Evolutionary conservation across 257 asterid species (phyloP), one percentile per base, ranked within the genome.

Genomic region (Nicotiana noctiflora): DNA sequence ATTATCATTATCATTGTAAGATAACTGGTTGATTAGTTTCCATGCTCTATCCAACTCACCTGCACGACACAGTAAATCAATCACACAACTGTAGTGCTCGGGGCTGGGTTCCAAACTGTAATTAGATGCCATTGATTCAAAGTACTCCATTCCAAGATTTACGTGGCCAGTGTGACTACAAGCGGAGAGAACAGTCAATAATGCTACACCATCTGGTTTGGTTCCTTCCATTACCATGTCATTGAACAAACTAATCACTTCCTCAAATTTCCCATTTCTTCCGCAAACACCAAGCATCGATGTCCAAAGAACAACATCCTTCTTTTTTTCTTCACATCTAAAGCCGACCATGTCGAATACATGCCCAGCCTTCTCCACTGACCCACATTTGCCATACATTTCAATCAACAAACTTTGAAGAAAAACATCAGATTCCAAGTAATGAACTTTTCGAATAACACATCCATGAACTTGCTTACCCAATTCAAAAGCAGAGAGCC

Each of bases 131-230:
- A 92, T 92, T 75, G 88, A 88, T 63, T 90, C 90, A 11, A 93
- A 95, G 65, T 88, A 91, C 85, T 88, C 83, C 51, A 93, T 76
- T 29, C 98, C 99, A 52, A 90, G 90, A 66, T 87, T 89, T 75
- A 95, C 93, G 83, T 93, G 94, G 76, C 99, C 97, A 6, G 97
- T 89, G 88, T 95, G 93, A 21, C 90, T 89, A 90, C 98, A 95
- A 31, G 97, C 97, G 0, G 97, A 93, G 78, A 95, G 88, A 3
- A 92, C 94, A 1, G 96, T 86, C 86, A 95, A 82, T 78, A 91
- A 90, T 4, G 97, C 89, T 29, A 95, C 91, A 18, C 90, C 96
- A 78, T 93, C 98, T 2, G 99, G 99, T 18, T 25, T 86, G 75
- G 86, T 89, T 57, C 99, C 97, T 81, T 87, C 85, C 68, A 21